Percentiles rank a stretch among this genome's conserved stretches.
These are phyloP conservation scores for Nasturtium officinale DNA, from an alignment of 345 rosid genomes.

Conservation along the genomic window DNA sequence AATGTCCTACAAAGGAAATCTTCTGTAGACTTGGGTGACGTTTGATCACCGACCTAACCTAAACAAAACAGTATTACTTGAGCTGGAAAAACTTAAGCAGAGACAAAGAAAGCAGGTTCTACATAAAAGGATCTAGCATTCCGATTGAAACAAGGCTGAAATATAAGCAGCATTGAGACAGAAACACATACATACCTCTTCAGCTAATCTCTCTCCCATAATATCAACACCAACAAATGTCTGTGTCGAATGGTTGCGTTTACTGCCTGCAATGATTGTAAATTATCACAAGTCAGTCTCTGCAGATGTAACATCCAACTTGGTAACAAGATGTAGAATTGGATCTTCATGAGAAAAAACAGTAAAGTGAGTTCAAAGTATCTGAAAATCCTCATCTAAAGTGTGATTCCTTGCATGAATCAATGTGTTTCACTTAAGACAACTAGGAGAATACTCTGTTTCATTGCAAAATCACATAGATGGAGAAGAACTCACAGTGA, in stretches of 20 bases:
- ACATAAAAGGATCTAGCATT: background rate
- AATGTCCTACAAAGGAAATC: slow-evolving; percentile 84
- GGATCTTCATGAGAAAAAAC: background rate
- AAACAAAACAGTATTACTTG: slow-evolving; percentile 39
- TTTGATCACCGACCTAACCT: slow-evolving; percentile 67
- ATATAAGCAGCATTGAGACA: background rate
- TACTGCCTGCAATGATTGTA: slow-evolving; percentile 63
- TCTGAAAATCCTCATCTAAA: too few relatives aligned
- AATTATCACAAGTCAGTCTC: slow-evolving; percentile 5
- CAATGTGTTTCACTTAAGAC: too few relatives aligned
- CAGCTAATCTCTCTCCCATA: slow-evolving; percentile 87
- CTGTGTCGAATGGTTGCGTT: slow-evolving; percentile 52
- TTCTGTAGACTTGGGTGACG: slow-evolving; percentile 56
- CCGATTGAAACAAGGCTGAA: too few relatives aligned
- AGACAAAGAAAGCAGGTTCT: slow-evolving; percentile 19
- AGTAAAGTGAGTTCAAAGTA: too few relatives aligned
- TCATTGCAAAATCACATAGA: too few relatives aligned
- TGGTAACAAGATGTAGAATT: slow-evolving; percentile 23
- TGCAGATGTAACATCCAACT: background rate
- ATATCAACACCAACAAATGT: slow-evolving; percentile 89
- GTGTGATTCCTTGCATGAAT: too few relatives aligned
- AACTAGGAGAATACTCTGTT: too few relatives aligned
- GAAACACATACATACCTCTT: slow-evolving; percentile 59
- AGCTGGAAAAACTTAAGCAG: slow-evolving; percentile 21
- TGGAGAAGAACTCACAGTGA: slow-evolving; percentile 57